Evolutionary conservation across 2,329 filamentous ascomycete genomes (phyloP).

Genomic region (Xylaria arbuscula): DNA sequence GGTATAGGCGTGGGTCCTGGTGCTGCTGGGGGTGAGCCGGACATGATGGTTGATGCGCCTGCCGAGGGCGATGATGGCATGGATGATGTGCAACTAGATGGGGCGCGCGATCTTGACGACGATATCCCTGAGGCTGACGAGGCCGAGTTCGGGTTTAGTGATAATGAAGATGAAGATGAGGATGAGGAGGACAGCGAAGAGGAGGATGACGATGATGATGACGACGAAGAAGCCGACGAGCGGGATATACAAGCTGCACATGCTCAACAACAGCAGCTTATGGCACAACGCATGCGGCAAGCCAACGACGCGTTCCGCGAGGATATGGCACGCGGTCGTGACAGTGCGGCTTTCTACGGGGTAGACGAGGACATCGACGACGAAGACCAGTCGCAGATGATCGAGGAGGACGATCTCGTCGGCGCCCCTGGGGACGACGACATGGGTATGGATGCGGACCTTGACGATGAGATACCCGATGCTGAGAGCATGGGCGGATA

Average conservation of each 20-base stretch:
- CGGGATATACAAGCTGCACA: constrained; percentile 47
- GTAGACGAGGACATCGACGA: constrained; percentile 66
- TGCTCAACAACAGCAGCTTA: constrained; percentile 62
- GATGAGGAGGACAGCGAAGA: constrained; percentile 52
- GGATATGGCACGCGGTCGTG: constrained; percentile 64
- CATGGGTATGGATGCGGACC: constrained; percentile 73
- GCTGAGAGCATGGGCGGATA: constrained; percentile 70
- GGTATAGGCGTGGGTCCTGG: constrained; percentile 46
- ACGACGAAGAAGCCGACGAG: constrained; percentile 46
- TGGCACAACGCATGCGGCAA: constrained; percentile 64
- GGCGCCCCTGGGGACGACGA: constrained; percentile 52
- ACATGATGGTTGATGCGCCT: constrained; percentile 48
- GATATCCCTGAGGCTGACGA: constrained; percentile 76
- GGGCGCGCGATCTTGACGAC: constrained; percentile 73
- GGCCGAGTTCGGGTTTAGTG: constrained; percentile 62
- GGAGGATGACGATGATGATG: constrained; percentile 54
- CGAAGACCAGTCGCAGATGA: constrained; percentile 67
- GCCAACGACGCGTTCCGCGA: constrained; percentile 72
- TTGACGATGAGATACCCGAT: constrained; percentile 78
- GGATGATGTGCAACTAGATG: constrained; percentile 67
- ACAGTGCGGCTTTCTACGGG: constrained; percentile 62
- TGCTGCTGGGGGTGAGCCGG: constrained; percentile 55
- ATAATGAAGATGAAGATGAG: constrained; percentile 55
- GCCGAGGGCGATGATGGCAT: constrained; percentile 53
- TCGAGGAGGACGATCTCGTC: constrained; percentile 71